Base-by-base conservation (phyloP, 1,139 yeast species). In the Magnusiomyces suaveolens region DNA sequence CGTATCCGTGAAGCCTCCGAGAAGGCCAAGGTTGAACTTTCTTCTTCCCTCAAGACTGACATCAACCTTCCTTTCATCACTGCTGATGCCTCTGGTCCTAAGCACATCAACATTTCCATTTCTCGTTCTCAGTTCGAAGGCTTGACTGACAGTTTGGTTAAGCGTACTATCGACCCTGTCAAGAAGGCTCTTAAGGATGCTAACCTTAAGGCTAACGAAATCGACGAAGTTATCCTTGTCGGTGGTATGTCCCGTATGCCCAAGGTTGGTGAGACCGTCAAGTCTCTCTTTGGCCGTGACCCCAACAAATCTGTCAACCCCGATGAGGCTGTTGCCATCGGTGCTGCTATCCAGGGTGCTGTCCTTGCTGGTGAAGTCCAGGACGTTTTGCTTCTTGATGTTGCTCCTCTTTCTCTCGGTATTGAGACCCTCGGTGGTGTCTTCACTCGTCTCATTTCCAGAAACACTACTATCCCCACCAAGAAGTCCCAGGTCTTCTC, bases 181-280 rank as follows among this genome's bases (percentile, higher is more conserved):
- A 89, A 90, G 82, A 89, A 90, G 79, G 99, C 98, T 60, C 78
- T 92, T 73, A 92, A 90, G 80, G 98, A 94, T 75, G 97, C 98
- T 64, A 83, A 83, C 64, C 78, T 92, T 71, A 66, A 84, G 62
- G 81, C 96, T 56, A 84, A 94, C 60, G 94, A 87, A 67, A 78
- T 92, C 67, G 84, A 95, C 66, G 98, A 92, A 76, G 97, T 92
- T 66, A 85, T 92, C 70, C 81, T 92, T 64, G 99, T 92, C 65
- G 99, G 99, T 82, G 99, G 99, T 84, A 92, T 90, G 98, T 86
- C 97, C 61, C 88, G 99, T 81, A 92, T 92, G 98, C 99, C 99
- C 76, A 94, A 92, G 84, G 97, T 92, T 71, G 79, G 88, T 62
- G 97, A 89, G 72, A 90, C 97, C 67, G 98, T 92, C 72, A 90